These are phyloP conservation scores for Domatiomyces catenatus DNA, from an alignment of 2,329 filamentous ascomycete species.

Conservation along the genomic window DNA sequence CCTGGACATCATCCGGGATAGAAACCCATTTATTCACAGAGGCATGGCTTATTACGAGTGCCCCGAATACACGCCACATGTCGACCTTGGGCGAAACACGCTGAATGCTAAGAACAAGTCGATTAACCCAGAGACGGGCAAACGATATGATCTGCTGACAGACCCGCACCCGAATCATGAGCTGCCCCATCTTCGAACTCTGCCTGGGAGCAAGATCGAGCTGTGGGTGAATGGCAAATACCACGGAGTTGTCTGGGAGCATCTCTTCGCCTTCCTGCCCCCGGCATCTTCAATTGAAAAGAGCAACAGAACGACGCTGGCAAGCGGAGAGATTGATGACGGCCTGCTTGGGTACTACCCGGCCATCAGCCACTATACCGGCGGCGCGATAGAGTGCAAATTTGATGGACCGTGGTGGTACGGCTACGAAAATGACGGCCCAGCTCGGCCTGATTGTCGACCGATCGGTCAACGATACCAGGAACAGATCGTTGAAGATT, in stretches of 20 bases:
- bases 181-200: constrained; percentile 64
- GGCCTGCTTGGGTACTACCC: constrained; percentile 93
- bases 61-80: constrained; percentile 73
- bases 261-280: constrained; percentile 79
- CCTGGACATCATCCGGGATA: constrained; percentile 75
- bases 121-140: constrained; percentile 46
- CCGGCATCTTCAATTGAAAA: constrained; percentile 54
- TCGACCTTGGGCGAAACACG: constrained; percentile 65
- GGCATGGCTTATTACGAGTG: constrained; percentile 49
- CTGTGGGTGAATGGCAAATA: constrained; percentile 84
- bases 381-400: constrained; percentile 81
- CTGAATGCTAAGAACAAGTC: constrained; percentile 16
- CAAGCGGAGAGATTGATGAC: constrained; percentile 44
- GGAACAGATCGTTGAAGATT: constrained; percentile 88
- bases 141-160: constrained; percentile 17
- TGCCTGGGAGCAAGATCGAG: constrained; percentile 73
- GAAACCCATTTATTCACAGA: constrained; percentile 88
- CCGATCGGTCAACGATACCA: constrained; percentile 65
- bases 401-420: constrained; percentile 87
- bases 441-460: constrained; percentile 23
- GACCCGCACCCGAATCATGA: constrained; percentile 41
- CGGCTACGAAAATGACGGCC: constrained; percentile 25
- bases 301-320: constrained; percentile 46
- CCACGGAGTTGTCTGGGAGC: constrained; percentile 75
- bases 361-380: constrained; percentile 78